These are phyloP conservation scores for Phylloporus rhodoxanthus DNA, from an alignment of 768 basidiomycete species.

Conservation along the genomic window DNA sequence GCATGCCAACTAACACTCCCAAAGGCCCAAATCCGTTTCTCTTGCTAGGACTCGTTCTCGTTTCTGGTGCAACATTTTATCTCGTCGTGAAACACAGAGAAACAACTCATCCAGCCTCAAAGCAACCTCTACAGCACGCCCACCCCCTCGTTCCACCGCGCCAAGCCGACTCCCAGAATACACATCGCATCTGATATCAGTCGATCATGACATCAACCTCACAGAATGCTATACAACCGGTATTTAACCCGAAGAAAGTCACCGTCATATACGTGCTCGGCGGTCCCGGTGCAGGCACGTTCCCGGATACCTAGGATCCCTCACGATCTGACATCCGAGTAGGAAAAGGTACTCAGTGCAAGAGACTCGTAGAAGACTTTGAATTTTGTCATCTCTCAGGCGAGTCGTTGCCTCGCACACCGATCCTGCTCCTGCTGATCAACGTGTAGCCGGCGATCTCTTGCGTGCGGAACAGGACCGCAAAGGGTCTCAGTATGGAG, in stretches of 20 bases:
- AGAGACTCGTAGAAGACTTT: constrained; percentile 74
- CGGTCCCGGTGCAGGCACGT: constrained; percentile 88
- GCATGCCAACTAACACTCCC: constrained; percentile 19
- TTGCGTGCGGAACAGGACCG: constrained; percentile 91
- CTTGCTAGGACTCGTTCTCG: constrained; percentile 49
- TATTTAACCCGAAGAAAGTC: constrained; percentile 67
- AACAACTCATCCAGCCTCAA: constrained; percentile 52
- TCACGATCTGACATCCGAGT: constrained; percentile 6
- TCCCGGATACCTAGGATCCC: constrained; percentile 1
- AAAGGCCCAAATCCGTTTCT: constrained; percentile 58
- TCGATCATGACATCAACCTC: constrained; percentile 13
- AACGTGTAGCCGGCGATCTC: constrained; percentile 81
- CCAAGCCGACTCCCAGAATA: constrained; percentile 29
- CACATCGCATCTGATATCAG: constrained; percentile 2
- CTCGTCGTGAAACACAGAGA: constrained; percentile 52
- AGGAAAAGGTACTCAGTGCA: constrained; percentile 98
- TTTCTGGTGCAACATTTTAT: constrained; percentile 56
- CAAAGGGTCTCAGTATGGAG: constrained; percentile 75
- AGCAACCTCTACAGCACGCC: constrained; percentile 54
- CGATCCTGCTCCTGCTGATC: constrained; percentile 8
- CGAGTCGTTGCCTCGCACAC: constrained; percentile 29
- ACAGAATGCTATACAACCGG: constrained; percentile 7
- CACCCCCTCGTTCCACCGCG: constrained; percentile 62
- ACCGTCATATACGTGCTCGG: constrained; percentile 93
- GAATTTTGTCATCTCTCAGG: constrained; percentile 92